Percentiles rank a stretch among this genome's conserved stretches.
Evolutionary conservation across 768 basidiomycete genomes (phyloP).

Genomic region (Panaeolus papilionaceus): DNA sequence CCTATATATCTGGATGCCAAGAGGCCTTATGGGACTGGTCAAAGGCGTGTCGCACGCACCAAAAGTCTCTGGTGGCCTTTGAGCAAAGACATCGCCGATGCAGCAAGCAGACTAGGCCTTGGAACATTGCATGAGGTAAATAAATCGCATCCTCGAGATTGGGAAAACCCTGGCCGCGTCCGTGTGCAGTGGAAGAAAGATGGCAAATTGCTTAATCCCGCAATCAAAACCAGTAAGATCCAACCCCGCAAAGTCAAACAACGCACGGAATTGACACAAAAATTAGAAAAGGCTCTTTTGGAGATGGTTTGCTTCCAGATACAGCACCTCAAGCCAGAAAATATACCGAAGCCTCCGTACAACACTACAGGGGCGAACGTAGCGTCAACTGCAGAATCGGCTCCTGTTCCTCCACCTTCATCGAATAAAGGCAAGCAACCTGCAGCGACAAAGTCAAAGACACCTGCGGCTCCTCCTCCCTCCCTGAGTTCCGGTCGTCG

Average conservation of each 20-base stretch:
- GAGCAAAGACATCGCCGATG: slow-evolving; percentile 91
- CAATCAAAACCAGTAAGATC: slow-evolving; percentile 78
- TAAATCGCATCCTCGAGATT: slow-evolving; percentile 93
- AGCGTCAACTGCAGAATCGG: slow-evolving; percentile 27
- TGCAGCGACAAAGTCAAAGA: slow-evolving; percentile 50
- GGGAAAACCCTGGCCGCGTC: slow-evolving; percentile 97
- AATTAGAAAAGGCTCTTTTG: slow-evolving; percentile 77
- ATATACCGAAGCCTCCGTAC: slow-evolving; percentile 69
- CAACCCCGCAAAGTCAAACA: neutral
- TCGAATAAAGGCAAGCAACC: slow-evolving; percentile 60
- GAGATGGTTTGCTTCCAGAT: slow-evolving; percentile 78
- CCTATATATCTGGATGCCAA: slow-evolving; percentile 98
- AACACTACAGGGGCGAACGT: slow-evolving; percentile 35
- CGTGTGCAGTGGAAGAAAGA: slow-evolving; percentile 93
- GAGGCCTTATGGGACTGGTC: slow-evolving; percentile 82
- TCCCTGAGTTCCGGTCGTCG: slow-evolving; percentile 45
- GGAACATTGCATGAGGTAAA: slow-evolving; percentile 87
- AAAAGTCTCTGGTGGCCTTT: slow-evolving; percentile 95
- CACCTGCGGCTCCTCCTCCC: slow-evolving; percentile 32
- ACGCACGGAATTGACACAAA: slow-evolving; percentile 1
- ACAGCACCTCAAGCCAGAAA: slow-evolving; percentile 75
- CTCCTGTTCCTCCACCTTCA: slow-evolving; percentile 37
- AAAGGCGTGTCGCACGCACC: slow-evolving; percentile 79
- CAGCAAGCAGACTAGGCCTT: slow-evolving; percentile 76
- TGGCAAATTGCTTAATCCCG: slow-evolving; percentile 64